Conservation (phyloP, 768 basidiomycete species). For the Russula virescens region DNA sequence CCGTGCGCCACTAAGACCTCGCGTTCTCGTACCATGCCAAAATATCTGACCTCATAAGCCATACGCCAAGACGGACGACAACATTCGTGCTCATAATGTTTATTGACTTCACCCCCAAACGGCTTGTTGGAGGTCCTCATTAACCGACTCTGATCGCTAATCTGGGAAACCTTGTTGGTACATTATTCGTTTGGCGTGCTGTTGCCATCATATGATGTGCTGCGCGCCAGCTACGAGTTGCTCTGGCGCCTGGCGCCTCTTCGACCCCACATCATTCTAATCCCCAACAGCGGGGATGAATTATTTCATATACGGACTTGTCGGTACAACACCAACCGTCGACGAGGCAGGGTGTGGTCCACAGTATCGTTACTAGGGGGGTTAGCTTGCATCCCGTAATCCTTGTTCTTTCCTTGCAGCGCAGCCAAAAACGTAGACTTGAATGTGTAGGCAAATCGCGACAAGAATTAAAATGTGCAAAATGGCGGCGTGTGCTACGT, state of each 20-base stretch:
- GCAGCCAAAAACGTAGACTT: not conserved
- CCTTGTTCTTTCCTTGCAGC: not conserved
- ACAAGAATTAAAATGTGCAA: not conserved
- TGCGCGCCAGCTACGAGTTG: too few relatives aligned
- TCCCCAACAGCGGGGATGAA: too few relatives aligned
- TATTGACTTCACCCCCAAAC: not conserved
- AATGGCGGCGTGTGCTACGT: not conserved
- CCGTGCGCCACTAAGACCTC: not conserved
- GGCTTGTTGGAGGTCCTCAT: not conserved
- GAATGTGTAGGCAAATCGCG: not conserved
- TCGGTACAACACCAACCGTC: too few relatives aligned
- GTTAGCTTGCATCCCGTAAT: not conserved
- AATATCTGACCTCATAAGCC: not conserved
- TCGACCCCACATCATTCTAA: not conserved
- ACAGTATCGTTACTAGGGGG: not conserved
- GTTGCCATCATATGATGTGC: not conserved
- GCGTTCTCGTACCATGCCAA: not conserved
- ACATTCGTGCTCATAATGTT: not conserved
- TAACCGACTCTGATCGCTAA: not conserved
- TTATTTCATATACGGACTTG: too few relatives aligned
- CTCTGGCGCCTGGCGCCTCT: not conserved
- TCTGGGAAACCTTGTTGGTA: not conserved
- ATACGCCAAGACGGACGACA: not conserved
- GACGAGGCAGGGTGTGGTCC: too few relatives aligned
- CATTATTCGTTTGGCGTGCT: not conserved